Base-by-base conservation (phyloP, 805 yeast species). In the Candida golubevii region DNA sequence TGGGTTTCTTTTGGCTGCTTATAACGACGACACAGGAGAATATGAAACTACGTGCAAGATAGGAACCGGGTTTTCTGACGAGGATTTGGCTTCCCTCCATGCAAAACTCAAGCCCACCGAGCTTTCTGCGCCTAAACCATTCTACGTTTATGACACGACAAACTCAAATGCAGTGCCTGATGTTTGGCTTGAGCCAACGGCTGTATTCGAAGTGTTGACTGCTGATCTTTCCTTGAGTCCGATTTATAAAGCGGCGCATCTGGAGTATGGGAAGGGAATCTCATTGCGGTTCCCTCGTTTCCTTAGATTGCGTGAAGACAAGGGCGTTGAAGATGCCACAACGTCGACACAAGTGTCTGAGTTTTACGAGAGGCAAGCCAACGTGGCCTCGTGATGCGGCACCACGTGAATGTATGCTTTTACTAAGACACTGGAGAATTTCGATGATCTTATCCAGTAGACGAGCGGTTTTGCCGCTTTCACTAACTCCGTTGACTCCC, bases 41-140 rank as follows among this genome's bases (percentile, higher is more conserved):
- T 88, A 78, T 61, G 98, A 93, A 63, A 86, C 97, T 0, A 84
- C 95, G 35, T 93, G 99, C 69, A 93, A 93, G 62, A 90, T 95
- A 44, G 99, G 99, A 38, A 93, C 99, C 0, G 99, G 99, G 0
- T 93, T 93, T 59, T 79, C 89, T 34, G 99, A 93, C 53, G 97
- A 84, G 51, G 77, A 82, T 57, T 72, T 93, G 45, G 79, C 79
- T 31, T 66, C 65, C 26, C 62, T 93, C 29, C 72, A 82, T 55
- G 77, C 74, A 26, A 71, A 71, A 39, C 72, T 93, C 46, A 79
- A 82, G 35, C 83, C 87, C 3, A 80, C 88, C 0, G 93, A 81
- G 42, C 75, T 80, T 11, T 58, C 67, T 0, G 67, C 61, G n/a
- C 85, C 96, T 2, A 84, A 81, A 53, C 72, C 85, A 0, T 85